Evolutionary conservation across 495 filamentous ascomycete species (phyloP).

Genomic region (Aspergillus nanangensis): DNA sequence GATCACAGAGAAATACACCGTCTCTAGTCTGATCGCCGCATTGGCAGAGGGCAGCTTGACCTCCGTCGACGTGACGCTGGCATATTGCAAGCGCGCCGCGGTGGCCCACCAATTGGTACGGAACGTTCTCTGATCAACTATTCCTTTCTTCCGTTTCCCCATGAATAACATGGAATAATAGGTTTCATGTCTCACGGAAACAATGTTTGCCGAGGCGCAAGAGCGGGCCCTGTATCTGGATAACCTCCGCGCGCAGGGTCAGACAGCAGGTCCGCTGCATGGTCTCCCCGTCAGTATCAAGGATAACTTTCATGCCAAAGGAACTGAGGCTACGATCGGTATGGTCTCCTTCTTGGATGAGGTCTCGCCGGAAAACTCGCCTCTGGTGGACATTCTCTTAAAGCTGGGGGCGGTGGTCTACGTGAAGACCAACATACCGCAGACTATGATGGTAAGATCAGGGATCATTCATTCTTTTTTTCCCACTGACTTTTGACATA

Average conservation of each 20-base stretch:
- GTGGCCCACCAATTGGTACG: slow-evolving; percentile 49
- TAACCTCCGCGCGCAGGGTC: slow-evolving; percentile 23
- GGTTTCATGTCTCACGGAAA: slow-evolving; percentile 55
- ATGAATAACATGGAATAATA: background rate
- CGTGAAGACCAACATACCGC: slow-evolving; percentile 56
- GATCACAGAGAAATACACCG: slow-evolving; percentile 47
- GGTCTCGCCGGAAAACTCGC: slow-evolving; percentile 9
- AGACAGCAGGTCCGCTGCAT: slow-evolving; percentile 54
- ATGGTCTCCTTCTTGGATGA: slow-evolving; percentile 17
- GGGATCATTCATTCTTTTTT: slow-evolving; percentile 14
- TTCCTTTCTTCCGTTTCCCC: background rate
- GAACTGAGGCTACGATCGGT: slow-evolving; percentile 27
- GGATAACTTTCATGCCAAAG: slow-evolving; percentile 53
- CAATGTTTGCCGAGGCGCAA: slow-evolving; percentile 43
- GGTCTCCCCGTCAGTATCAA: slow-evolving; percentile 62
- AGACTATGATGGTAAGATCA: slow-evolving; percentile 35
- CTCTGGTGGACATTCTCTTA: slow-evolving; percentile 20
- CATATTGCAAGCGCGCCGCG: slow-evolving; percentile 54
- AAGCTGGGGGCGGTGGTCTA: slow-evolving; percentile 43
- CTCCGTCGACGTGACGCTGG: slow-evolving; percentile 44
- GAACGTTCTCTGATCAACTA: background rate
- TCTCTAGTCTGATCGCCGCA: slow-evolving; percentile 27
- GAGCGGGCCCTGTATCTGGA: slow-evolving; percentile 32
- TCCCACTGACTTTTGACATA: background rate
- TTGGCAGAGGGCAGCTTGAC: slow-evolving; percentile 32